Conservation (phyloP, 257 asterid species). For the Nyctanthes arbortristis region DNA sequence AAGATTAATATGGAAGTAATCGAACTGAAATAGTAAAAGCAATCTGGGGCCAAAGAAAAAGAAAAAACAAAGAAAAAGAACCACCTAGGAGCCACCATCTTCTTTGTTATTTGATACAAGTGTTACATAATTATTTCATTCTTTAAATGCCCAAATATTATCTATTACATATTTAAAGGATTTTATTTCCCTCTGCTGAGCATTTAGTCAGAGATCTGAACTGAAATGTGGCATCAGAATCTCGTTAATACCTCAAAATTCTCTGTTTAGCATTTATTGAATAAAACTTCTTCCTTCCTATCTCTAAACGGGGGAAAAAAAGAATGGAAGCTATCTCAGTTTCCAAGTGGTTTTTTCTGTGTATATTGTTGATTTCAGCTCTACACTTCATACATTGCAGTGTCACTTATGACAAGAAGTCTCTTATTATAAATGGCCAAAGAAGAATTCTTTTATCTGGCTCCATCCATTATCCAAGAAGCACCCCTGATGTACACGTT, state of each 20-base stretch:
- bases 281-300: background rate
- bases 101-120: background rate
- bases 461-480: constrained; percentile 94
- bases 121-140: background rate
- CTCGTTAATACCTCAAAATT: constrained; percentile 18
- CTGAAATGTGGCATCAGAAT: background rate
- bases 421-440: constrained; percentile 71
- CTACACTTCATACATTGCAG: constrained; percentile 42
- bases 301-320: background rate
- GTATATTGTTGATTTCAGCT: constrained; percentile 36
- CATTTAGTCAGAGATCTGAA: constrained; percentile 28
- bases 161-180: constrained; percentile 6
- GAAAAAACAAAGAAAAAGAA: background rate
- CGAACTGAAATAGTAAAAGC: background rate
- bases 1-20: background rate
- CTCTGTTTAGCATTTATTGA: constrained; percentile 21
- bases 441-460: constrained; percentile 79
- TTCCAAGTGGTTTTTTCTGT: constrained; percentile 41
- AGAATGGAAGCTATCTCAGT: constrained; percentile 49
- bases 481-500: constrained; percentile 70
- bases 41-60: background rate
- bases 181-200: constrained; percentile 12
- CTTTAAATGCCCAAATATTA: background rate
- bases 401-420: constrained; percentile 65
- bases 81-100: background rate